These are phyloP conservation scores for Flaveria bidentis DNA, from an alignment of 129 eudicot species.

Conservation along the genomic window DNA sequence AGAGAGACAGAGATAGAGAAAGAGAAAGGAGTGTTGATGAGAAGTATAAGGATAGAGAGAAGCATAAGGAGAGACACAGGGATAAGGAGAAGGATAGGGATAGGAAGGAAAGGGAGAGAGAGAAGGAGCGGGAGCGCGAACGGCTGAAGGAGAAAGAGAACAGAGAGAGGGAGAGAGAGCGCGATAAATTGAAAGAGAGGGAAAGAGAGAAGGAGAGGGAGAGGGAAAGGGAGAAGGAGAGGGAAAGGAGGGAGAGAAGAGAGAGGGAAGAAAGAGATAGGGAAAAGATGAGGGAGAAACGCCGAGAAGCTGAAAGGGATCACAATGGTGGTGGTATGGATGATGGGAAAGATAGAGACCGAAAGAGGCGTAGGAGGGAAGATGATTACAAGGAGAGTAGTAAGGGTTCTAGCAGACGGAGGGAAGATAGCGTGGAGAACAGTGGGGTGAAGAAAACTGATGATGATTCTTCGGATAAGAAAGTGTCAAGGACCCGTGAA, in stretches of 20 bases:
- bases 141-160: conserved; percentile 45
- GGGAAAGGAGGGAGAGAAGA: conserved; percentile 43
- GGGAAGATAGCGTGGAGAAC: conserved; percentile 56
- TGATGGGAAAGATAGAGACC: conserved; percentile 54
- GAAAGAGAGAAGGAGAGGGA: conserved; percentile 37
- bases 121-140: conserved; percentile 25
- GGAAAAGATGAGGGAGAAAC: conserved; percentile 50
- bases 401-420: conserved; percentile 51
- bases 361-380: conserved; percentile 62
- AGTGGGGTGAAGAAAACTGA: conserved; percentile 43
- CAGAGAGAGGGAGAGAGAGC: conserved; percentile 13
- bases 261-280: conserved; percentile 45
- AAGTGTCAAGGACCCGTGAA: conserved; percentile 51
- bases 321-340: conserved; percentile 51
- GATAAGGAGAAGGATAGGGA: conserved; percentile 50
- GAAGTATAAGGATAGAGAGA: conserved; percentile 50
- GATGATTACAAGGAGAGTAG: conserved; percentile 50
- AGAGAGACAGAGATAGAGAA: conserved; percentile 43
- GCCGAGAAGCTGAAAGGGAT: conserved; percentile 53
- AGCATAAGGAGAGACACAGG: conserved; percentile 48
- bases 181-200: conserved; percentile 18
- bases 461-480: conserved; percentile 38
- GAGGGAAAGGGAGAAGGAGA: conserved; percentile 42
- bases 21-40: conserved; percentile 61
- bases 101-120: conserved; percentile 25